Conservation (phyloP, 441 rosid genomes). For the Eutrema salsugineum region DNA sequence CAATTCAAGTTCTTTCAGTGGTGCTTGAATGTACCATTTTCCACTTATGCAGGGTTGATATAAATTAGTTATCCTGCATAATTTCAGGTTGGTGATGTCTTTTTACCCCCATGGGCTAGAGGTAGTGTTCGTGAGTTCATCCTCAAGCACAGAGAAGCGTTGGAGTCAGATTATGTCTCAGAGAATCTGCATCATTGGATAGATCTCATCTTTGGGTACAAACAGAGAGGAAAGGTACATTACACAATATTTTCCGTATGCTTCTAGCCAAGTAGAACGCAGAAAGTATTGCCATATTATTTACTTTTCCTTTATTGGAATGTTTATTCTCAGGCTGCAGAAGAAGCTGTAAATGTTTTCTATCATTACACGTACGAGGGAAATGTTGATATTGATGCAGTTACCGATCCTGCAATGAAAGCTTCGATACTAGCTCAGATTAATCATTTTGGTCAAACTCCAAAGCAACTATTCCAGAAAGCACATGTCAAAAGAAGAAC, state of each 20-base stretch:
- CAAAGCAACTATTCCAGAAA: conserved; percentile 88
- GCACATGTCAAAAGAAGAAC: conserved; percentile 78
- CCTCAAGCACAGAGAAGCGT: conserved; percentile 92
- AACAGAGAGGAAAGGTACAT: conserved; percentile 98
- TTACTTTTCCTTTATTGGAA: conserved; percentile 7
- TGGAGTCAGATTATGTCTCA: conserved; percentile 95
- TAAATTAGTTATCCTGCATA: background rate
- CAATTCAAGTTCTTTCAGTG: conserved; percentile 12
- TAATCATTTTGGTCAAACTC: conserved; percentile 98
- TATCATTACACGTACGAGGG: conserved; percentile 99
- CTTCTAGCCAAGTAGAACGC: conserved; percentile 5
- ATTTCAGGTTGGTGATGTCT: conserved; percentile 86
- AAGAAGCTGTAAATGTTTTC: conserved; percentile 93
- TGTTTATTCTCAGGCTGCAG: conserved; percentile 75
- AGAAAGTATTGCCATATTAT: conserved; percentile 18
- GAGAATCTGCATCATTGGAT: conserved; percentile 99
- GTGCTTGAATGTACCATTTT: conserved; percentile 17
- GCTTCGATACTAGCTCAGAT: conserved; percentile 97
- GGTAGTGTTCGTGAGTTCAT: conserved; percentile 96
- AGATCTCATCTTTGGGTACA: conserved; percentile 97
- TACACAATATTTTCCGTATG: conserved; percentile 13
- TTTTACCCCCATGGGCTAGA: conserved; percentile 98
- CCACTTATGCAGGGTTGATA: conserved; percentile 7
- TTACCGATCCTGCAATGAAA: conserved; percentile 93
- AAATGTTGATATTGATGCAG: conserved; percentile 93